These are phyloP conservation scores for Phytophthora uliginosa DNA, from an alignment of 352 stramenopile genomes.

Conservation along the genomic window DNA sequence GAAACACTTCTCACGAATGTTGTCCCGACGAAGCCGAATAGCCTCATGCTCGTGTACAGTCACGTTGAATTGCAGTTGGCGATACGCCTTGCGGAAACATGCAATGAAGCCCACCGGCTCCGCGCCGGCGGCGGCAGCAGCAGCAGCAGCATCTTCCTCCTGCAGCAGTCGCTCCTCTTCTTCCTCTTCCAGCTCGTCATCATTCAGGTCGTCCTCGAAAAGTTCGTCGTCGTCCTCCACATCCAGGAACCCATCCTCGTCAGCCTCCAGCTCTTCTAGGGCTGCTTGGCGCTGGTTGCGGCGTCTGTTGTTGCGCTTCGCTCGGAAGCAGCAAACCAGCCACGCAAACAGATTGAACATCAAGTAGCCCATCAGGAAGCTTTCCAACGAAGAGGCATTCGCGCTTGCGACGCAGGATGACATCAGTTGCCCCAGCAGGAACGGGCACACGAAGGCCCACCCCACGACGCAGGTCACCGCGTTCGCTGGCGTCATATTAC, in stretches of 20 bases:
- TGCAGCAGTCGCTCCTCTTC: conserved; percentile 37
- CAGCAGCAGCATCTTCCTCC: conserved; percentile 17
- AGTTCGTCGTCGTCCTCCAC: conserved; percentile 48
- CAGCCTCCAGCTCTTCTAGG: conserved; percentile 43
- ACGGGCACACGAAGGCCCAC: conserved; percentile 77
- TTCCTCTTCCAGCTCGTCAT: conserved; percentile 47
- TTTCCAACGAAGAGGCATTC: conserved; percentile 62
- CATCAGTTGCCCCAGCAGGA: conserved; percentile 77
- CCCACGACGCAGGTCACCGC: conserved; percentile 65
- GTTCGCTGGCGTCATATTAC: conserved; percentile 67
- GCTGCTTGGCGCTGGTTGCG: conserved; percentile 46
- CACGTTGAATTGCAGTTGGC: conserved; percentile 79
- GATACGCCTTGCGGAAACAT: conserved; percentile 70
- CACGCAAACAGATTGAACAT: conserved; percentile 77
- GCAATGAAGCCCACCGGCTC: conserved; percentile 57
- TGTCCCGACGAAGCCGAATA: conserved; percentile 65
- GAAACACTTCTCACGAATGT: conserved; percentile 77
- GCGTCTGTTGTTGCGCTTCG: conserved; percentile 55
- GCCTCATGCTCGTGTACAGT: conserved; percentile 77
- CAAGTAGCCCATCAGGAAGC: conserved; percentile 84
- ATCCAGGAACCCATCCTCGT: conserved; percentile 47
- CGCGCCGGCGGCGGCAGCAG: neutral
- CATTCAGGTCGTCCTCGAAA: conserved; percentile 48
- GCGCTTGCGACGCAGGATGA: conserved; percentile 57
- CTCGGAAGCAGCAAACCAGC: conserved; percentile 81